These are phyloP conservation scores for Scytalidium sp. DNA, from an alignment of 2,329 filamentous ascomycete genomes.

Conservation along the genomic window DNA sequence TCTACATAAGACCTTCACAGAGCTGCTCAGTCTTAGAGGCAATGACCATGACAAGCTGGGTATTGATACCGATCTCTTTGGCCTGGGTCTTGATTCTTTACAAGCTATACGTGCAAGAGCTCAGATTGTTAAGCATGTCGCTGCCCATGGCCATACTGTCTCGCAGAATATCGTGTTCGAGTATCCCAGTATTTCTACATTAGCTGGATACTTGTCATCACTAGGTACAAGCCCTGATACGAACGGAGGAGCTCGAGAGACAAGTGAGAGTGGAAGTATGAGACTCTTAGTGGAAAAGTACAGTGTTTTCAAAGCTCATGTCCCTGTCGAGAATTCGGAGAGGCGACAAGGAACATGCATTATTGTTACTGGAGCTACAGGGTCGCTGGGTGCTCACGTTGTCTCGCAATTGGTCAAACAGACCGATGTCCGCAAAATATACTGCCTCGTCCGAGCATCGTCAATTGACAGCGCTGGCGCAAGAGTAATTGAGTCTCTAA, in stretches of 20 bases:
- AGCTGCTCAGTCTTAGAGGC: background rate
- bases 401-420: conserved; percentile 33
- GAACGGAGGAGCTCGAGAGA: background rate
- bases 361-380: conserved; percentile 45
- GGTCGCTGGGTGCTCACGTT: conserved; percentile 45
- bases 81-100: conserved; percentile 13
- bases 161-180: conserved; percentile 7
- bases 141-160: conserved; percentile 2
- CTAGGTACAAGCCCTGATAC: conserved; percentile 3
- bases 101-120: conserved; percentile 11
- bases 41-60: background rate
- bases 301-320: background rate
- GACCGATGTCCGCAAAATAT: conserved; percentile 35
- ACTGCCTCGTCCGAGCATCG: conserved; percentile 42
- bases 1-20: background rate
- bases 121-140: conserved; percentile 5
- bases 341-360: background rate
- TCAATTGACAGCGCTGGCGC: conserved; percentile 6
- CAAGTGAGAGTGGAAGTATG: too few species aligned
- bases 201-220: conserved; percentile 6
- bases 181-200: conserved; percentile 7
- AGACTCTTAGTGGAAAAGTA: conserved; percentile 1
- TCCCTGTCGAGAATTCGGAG: background rate
- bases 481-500: background rate
- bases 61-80: conserved; percentile 9